Percentiles rank a stretch among this genome's conserved stretches.
Conservation (phyloP, 805 yeast species). For the Jamesozyma jinghongensis region DNA sequence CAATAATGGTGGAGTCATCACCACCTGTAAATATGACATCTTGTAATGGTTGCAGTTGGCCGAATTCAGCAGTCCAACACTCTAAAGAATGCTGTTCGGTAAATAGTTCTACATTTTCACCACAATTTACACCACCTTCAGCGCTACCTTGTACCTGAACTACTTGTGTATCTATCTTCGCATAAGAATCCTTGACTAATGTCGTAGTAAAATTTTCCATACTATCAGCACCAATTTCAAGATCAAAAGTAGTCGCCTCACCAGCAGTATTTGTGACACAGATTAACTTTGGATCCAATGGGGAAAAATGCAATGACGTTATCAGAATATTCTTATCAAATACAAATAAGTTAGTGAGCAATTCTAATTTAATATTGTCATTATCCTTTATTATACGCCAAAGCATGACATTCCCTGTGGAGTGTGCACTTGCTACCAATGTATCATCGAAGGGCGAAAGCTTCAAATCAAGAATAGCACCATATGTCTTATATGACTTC, state of each 20-base stretch:
- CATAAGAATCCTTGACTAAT: conserved; percentile 6
- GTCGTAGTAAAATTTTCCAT: background rate
- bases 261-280: conserved; percentile 66
- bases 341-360: conserved; percentile 34
- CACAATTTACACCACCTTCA: background rate
- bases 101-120: conserved; percentile 15
- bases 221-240: conserved; percentile 5
- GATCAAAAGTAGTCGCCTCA: conserved; percentile 32
- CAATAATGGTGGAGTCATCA: conserved; percentile 70
- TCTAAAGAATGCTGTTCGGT: conserved; percentile 54
- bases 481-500: conserved; percentile 31
- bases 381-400: conserved; percentile 40
- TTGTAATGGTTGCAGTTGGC: conserved; percentile 41
- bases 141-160: conserved; percentile 12
- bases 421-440: conserved; percentile 57
- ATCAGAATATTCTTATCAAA: conserved; percentile 44
- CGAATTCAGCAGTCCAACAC: conserved; percentile 83
- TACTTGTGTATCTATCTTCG: conserved; percentile 5
- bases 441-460: conserved; percentile 46
- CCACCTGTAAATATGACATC: conserved; percentile 78
- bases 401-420: conserved; percentile 62
- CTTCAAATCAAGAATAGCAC: conserved; percentile 75
- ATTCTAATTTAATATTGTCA: conserved; percentile 10
- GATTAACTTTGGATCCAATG: conserved; percentile 31
- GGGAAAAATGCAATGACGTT: conserved; percentile 56